Evolutionary conservation across 257 asterid genomes (phyloP).

Genomic region (Cynanchum wilfordii): DNA sequence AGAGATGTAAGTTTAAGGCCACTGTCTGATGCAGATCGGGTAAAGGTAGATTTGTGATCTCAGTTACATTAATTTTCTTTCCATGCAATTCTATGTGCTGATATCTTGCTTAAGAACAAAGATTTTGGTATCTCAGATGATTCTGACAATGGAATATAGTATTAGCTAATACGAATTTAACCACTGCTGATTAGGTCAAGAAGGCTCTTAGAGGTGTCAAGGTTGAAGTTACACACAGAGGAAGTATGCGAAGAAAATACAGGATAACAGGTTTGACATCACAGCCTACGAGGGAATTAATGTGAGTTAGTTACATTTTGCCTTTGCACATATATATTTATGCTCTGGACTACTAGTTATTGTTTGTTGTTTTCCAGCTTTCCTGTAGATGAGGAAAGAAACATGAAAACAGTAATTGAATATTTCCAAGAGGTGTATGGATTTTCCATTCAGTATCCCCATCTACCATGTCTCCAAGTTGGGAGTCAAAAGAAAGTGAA

Average conservation of each 20-base stretch:
- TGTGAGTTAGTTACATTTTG: conserved; percentile 25
- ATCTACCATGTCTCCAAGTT: conserved; percentile 38
- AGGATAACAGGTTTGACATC: conserved; percentile 49
- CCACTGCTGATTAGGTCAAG: conserved; percentile 31
- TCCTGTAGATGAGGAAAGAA: conserved; percentile 37
- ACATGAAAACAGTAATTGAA: conserved; percentile 32
- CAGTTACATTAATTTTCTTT: not conserved
- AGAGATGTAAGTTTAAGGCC: conserved; percentile 26
- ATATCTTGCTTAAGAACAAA: not conserved
- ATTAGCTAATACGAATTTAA: not conserved
- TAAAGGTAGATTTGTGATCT: conserved; percentile 22
- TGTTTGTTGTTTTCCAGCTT: conserved; percentile 17
- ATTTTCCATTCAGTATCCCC: conserved; percentile 34
- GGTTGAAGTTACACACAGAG: conserved; percentile 61
- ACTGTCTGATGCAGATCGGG: conserved; percentile 34
- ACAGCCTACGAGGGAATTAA: conserved; percentile 50
- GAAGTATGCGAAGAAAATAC: conserved; percentile 47
- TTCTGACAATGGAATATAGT: not conserved
- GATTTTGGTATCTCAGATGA: not conserved
- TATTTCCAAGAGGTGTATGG: conserved; percentile 39
- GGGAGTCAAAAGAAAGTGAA: conserved; percentile 37
- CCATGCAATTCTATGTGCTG: not conserved
- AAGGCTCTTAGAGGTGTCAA: conserved; percentile 60
- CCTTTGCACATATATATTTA: conserved; percentile 3
- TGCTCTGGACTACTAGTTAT: not conserved